Conservation (phyloP, 257 asterid genomes). For the Buddleja alternifolia region DNA sequence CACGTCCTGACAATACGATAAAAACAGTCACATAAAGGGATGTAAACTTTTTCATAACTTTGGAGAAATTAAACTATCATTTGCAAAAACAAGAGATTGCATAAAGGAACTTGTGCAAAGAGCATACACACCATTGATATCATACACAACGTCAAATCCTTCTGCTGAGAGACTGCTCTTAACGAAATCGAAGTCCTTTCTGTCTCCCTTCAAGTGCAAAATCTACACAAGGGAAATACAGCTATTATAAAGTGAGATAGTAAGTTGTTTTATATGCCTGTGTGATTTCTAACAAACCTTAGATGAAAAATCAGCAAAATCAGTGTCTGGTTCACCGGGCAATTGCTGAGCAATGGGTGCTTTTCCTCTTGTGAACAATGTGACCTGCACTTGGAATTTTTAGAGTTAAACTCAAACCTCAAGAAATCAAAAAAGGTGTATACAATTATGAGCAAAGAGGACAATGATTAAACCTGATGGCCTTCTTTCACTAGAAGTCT, state of each 20-base stretch:
- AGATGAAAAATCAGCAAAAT: constrained; percentile 74
- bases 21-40: not conserved
- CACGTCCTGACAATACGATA: constrained; percentile 65
- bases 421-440: not conserved
- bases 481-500: constrained; percentile 97
- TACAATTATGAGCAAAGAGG: not conserved
- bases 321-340: constrained; percentile 87
- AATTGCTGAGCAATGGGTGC: constrained; percentile 89
- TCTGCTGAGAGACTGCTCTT: constrained; percentile 88
- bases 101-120: not conserved
- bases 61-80: not conserved
- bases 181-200: constrained; percentile 85
- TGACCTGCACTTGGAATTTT: constrained; percentile 55
- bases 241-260: too few species aligned
- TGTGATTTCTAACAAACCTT: constrained; percentile 46
- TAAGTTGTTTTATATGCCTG: too few species aligned
- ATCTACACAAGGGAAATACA: constrained; percentile 56
- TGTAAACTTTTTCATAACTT: not conserved
- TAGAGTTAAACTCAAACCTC: not conserved
- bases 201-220: constrained; percentile 92
- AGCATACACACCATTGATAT: constrained; percentile 74
- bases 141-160: constrained; percentile 92
- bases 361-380: constrained; percentile 97
- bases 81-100: not conserved
- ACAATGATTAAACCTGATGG: constrained; percentile 65